Evolutionary conservation across 306 rosid genomes (phyloP).

Genomic region (Dryas drummondii): DNA sequence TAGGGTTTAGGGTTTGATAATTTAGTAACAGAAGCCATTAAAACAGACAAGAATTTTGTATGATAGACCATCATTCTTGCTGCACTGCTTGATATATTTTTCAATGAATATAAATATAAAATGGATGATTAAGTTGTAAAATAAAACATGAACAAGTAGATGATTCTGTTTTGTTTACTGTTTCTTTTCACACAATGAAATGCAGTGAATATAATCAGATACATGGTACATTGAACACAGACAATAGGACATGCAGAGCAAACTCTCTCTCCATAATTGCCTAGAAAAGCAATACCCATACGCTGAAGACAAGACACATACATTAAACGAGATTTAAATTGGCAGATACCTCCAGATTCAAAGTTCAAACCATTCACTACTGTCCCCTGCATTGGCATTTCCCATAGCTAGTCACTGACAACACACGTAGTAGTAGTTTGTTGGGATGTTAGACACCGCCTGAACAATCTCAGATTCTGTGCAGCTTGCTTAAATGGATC

Average conservation of each 20-base stretch:
- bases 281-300: neutral
- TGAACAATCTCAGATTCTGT: no score
- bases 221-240: no score
- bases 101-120: neutral
- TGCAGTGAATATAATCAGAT: neutral
- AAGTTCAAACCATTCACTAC: neutral
- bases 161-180: neutral
- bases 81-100: neutral
- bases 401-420: neutral
- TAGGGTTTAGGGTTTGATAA: neutral
- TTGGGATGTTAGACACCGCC: no score
- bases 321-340: no score
- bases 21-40: neutral
- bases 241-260: neutral
- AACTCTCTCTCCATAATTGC: neutral
- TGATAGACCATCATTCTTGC: neutral
- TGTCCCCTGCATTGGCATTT: neutral
- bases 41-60: neutral
- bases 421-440: no score
- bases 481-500: no score
- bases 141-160: neutral
- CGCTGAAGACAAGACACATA: neutral
- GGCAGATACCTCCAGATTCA: slow-evolving; percentile 3
- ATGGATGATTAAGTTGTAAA: neutral
- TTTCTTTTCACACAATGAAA: neutral